Base-by-base conservation (phyloP, 768 basidiomycete genomes). In the Imleria badia region DNA sequence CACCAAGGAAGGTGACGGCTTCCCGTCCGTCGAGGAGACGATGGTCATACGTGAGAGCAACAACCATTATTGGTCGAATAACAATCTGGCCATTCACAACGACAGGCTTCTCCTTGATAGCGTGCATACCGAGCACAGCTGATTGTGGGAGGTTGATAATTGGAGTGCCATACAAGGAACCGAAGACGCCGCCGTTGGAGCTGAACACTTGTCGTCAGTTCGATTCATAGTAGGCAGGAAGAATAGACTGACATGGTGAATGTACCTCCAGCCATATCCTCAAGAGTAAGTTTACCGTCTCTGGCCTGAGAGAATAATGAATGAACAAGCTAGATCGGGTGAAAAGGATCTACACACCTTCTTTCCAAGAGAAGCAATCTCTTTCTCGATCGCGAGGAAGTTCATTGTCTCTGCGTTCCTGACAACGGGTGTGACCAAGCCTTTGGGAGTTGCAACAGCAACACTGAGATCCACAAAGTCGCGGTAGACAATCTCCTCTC, bases 111-210 rank as follows among this genome's bases (percentile, higher is more conserved):
- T 96, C 94, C 70, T 94, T 94, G 78, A 97, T 94, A 20, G 91
- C 67, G 73, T 99, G 96, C 92, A 98, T 98, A 55, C 91, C 95
- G 51, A 99, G 84, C 8, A 98, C 94, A 48, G 94, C 96, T 22
- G 94, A 75, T 71, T 98, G 96, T 5, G 95, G 96, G 42, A 95
- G 78, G 79, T 98, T 98, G 76, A 98, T 96, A 68, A 99, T 99
- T 35, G 96, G 96, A n/a, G 96, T 99, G 38, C 96, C 96, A 66
- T 88, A 97, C 45, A 99, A 77, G 45, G 93, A 96, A 41, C 96
- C 96, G 66, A 99, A 99, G 69, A 99, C 96, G 64, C 96, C 96
- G 42, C 96, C 97, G 68, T 99, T 99, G 38, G 97, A 98, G 72
- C 94, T 96, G 58, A 22, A 56, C 9, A 8, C n/a, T 9, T 9